Evolutionary conservation across 805 yeast genomes (phyloP), one percentile per base, ranked within the genome.

Genomic region (Cyberlindnera lachancei): DNA sequence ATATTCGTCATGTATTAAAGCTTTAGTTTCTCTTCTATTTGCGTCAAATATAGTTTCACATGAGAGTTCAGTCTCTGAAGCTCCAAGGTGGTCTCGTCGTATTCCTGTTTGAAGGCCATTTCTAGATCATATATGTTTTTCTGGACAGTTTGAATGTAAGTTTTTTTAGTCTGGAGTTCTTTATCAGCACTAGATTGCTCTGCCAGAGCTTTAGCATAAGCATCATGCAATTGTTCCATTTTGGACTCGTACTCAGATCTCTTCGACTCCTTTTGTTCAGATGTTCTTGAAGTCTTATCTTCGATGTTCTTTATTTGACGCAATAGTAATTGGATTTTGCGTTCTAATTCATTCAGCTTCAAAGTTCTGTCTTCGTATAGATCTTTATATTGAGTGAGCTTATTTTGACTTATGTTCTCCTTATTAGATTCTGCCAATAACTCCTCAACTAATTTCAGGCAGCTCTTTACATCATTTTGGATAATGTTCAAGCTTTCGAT

Each of bases 401-500:
- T 43, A 15, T 31, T 30, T 12, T 29, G 34, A 23, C 37, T 37
- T 9, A 15, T 10, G 29, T 31, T 34, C 30, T 44, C 40, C 29
- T 43, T 46, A 16, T 36, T 37, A 6, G 42, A 15, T 13, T 47
- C 53, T 6, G 22, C 16, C 4, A 37, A 33, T 5, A 50, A 29
- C 23, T 49, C 54, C 15, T 48, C 47, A 4, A 49, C 40, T 3
- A 45, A 26, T 22, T 42, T 47, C 17, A 42, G 23, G 19, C 50
- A 45, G 18, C 27, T 33, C 17, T 35, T 46, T 16, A 50, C 28
- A 23, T 49, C 54, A 15, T 29, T 29, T 10, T 45, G 39, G 6
- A 50, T 36, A 9, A 41, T 63, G 28, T 65, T 68, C 36, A 83
- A 68, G 0, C 86, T 68, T 31, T 76, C 81, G 8, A 72, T 61